These are phyloP conservation scores for Nothophytophthora sp. DNA, from an alignment of 352 stramenopile genomes.

Conservation along the genomic window DNA sequence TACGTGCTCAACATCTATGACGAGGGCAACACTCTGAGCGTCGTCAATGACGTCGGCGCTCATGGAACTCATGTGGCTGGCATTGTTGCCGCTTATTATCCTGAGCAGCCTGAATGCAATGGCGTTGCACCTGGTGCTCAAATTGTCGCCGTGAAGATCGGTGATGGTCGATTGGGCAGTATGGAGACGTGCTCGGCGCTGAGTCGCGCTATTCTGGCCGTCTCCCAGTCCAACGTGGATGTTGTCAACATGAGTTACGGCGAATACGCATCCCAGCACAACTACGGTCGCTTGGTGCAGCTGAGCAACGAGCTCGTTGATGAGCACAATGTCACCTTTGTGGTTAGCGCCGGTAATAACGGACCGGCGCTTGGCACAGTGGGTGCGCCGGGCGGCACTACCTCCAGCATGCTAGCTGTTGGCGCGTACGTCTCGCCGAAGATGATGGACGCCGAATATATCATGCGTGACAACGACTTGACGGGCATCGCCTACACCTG, in stretches of 20 bases:
- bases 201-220: constrained; percentile 90
- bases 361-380: constrained; percentile 95
- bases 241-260: constrained; percentile 98
- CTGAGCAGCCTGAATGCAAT: constrained; percentile 85
- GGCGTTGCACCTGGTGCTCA: constrained; percentile 95
- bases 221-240: constrained; percentile 89
- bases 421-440: constrained; percentile 94
- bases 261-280: constrained; percentile 89
- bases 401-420: constrained; percentile 90
- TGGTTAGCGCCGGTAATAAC: constrained; percentile 95
- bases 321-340: constrained; percentile 93
- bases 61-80: constrained; percentile 97
- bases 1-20: constrained; percentile 96
- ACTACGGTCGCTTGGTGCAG: constrained; percentile 90
- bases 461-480: constrained; percentile 74
- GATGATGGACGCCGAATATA: constrained; percentile 95
- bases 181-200: constrained; percentile 95
- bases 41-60: constrained; percentile 92
- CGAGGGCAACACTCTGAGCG: constrained; percentile 90
- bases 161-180: constrained; percentile 90
- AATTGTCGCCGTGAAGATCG: constrained; percentile 95
- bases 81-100: constrained; percentile 93
- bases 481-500: constrained; percentile 89
- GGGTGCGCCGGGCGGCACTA: constrained; percentile 90
- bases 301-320: constrained; percentile 91